phyloP scores from a whole-genome alignment of 2,329 filamentous ascomycete genomes.

The Colletotrichum sojae region DNA sequence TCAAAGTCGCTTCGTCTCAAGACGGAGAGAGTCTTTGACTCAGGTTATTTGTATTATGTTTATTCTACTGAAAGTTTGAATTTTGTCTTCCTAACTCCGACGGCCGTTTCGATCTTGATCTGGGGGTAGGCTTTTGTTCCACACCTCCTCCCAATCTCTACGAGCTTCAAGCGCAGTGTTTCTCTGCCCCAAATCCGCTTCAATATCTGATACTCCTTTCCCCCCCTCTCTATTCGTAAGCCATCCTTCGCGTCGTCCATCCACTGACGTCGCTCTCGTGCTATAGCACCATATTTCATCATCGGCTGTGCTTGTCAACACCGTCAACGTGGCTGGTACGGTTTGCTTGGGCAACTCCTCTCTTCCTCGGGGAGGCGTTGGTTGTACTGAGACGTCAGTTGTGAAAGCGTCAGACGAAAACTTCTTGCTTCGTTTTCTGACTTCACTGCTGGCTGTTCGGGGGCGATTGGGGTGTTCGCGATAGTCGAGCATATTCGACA shows the following conservation, averaged over 20 bases:
- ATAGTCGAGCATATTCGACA: background rate
- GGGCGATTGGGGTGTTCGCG: background rate
- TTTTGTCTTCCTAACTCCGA: background rate
- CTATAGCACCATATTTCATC: background rate
- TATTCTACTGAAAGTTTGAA: background rate
- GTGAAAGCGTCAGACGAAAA: background rate
- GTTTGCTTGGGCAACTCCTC: background rate
- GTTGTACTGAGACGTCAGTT: background rate
- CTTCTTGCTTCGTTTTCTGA: background rate
- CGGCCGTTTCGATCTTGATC: background rate
- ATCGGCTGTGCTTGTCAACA: background rate
- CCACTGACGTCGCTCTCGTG: background rate
- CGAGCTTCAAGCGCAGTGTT: background rate
- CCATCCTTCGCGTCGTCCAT: constrained; percentile 6
- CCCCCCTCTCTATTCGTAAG: background rate
- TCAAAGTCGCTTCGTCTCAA: too few relatives aligned
- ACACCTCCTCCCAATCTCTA: background rate
- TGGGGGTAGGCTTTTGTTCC: background rate
- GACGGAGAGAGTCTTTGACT: too few relatives aligned
- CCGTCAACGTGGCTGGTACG: background rate
- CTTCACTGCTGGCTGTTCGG: background rate
- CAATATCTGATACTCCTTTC: background rate
- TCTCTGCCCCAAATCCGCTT: background rate
- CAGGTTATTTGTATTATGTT: too few relatives aligned
- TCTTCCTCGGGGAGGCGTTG: background rate